Evolutionary conservation across 805 yeast genomes (phyloP), one percentile per base, ranked within the genome.

Genomic region (Torulaspora delbrueckii): DNA sequence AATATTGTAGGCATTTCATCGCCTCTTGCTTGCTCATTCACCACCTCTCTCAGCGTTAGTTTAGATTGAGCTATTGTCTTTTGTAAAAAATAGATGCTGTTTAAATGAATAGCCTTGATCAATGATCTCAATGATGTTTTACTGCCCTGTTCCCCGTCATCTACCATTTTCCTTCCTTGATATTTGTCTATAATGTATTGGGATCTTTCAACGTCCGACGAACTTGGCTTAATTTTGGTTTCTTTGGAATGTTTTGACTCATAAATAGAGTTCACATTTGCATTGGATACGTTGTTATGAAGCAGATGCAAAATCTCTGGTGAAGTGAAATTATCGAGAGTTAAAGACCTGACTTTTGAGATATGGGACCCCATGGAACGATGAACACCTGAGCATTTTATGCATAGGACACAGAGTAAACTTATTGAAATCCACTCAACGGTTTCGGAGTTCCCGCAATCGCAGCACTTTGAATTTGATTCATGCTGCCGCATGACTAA

Each of bases 371-470:
- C 96, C 60, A 91, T 65, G 16, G 87, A 81, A 45, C 96, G 72
- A 63, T 90, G 97, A n/a, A 82, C 81, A 0, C 95, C 89, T 0
- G 96, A 81, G 57, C 98, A 90, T 41, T 82, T 80, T 37, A 87
- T 82, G 64, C 98, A 90, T 22, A 91, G 70, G 3, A 83, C 78
- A 24, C 81, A 79, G 44, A 88, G 65, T 34, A 83, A 65, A 56
- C 85, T 89, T 47, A 87, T 71, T 0, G 96, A 86, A 3, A 91
- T 76, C 96, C 96, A 90, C 54, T 89, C 96, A 12, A 86, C 95
- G 2, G 51, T 40, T 12, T 74, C 78, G 0, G 65, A 57, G 2
- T 79, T 59, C 0, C 83, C 82, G 69, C 98, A 90, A 58, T 90
- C 98, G 10, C 86, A 86, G 66, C 98, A 90, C 2, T 53, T 50